Conservation (phyloP, 495 filamentous ascomycete species). For the Penicillium manginii region DNA sequence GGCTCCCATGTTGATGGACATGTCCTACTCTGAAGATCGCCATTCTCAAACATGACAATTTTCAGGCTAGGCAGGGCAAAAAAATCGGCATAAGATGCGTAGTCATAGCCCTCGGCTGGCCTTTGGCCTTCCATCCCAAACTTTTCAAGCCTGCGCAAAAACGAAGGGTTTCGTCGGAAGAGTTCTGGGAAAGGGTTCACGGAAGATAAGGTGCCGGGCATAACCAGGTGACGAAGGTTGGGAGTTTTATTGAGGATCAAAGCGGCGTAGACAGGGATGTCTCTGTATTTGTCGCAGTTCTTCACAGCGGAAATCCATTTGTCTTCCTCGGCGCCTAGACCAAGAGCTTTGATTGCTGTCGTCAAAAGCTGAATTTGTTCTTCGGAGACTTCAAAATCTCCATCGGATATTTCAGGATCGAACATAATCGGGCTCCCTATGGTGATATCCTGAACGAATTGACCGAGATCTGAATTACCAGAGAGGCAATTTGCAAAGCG, state of each 20-base stretch:
- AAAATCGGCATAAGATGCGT: constrained; percentile 16
- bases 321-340: not conserved
- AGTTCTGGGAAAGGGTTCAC: constrained; percentile 17
- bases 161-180: constrained; percentile 18
- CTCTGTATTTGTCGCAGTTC: too few species aligned
- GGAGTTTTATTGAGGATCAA: constrained; percentile 27
- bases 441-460: constrained; percentile 18
- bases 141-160: constrained; percentile 24
- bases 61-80: constrained; percentile 17
- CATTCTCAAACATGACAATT: constrained; percentile 14
- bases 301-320: not conserved
- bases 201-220: constrained; percentile 15
- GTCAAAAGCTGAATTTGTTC: not conserved
- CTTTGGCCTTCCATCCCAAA: constrained; percentile 12
- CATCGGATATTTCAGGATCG: not conserved
- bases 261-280: constrained; percentile 17
- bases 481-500: constrained; percentile 21
- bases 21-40: constrained; percentile 11
- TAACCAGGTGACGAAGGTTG: constrained; percentile 24
- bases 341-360: not conserved
- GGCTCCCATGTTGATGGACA: constrained; percentile 23
- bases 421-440: not conserved
- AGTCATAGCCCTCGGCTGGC: constrained; percentile 7
- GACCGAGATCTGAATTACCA: constrained; percentile 22
- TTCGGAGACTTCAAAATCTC: not conserved